Conservation (phyloP, 805 yeast species). For the Candida ulmi region DNA sequence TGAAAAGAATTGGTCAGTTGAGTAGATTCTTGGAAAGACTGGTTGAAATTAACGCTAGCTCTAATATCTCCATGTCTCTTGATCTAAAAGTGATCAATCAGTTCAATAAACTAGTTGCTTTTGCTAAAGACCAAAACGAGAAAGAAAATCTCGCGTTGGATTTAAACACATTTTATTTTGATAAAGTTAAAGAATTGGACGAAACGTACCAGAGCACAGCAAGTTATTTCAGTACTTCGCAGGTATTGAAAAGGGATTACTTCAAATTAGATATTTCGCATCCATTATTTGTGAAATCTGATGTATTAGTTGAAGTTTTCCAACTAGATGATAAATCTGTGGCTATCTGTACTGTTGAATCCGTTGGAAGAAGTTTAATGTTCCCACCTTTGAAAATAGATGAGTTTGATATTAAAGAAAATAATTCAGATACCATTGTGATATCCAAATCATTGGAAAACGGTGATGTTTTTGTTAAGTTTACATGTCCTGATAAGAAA, state of each 20-base stretch:
- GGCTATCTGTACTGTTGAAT: constrained; percentile 18
- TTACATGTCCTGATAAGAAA: constrained; percentile 17
- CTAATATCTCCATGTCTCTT: neutral
- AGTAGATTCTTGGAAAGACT: constrained; percentile 1
- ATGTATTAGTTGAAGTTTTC: constrained; percentile 15
- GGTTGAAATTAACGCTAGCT: neutral
- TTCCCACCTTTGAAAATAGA: constrained; percentile 17
- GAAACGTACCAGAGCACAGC: constrained; percentile 4
- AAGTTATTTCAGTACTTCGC: constrained; percentile 14
- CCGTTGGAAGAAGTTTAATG: constrained; percentile 20
- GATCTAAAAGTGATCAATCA: neutral
- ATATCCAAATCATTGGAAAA: neutral
- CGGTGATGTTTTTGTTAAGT: constrained; percentile 7
- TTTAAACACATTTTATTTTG: constrained; percentile 14
- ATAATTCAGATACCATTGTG: constrained; percentile 6
- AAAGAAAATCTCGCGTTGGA: constrained; percentile 16
- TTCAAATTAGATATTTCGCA: constrained; percentile 16
- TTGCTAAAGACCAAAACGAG: constrained; percentile 18
- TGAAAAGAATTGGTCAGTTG: constrained; percentile 7
- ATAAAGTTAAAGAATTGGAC: constrained; percentile 13
- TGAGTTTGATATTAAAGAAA: constrained; percentile 10
- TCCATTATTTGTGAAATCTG: neutral
- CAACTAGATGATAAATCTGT: constrained; percentile 11
- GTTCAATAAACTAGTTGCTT: neutral
- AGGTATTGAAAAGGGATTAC: constrained; percentile 20